Conservation (phyloP, 208 protist species). For the Leishmania guyanensis region DNA sequence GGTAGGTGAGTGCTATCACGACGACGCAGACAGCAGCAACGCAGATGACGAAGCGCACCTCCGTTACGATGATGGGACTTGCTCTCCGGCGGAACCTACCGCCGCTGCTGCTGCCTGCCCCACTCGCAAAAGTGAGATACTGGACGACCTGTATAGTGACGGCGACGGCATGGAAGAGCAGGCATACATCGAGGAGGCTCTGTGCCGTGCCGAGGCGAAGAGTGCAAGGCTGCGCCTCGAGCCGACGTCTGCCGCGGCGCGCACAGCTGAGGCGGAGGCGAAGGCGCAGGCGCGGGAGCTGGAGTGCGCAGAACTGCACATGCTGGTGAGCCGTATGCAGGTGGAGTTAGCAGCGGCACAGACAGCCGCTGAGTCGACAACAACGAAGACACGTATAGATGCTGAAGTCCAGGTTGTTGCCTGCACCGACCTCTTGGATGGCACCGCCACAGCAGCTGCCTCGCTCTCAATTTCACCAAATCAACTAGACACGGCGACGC, state of each 20-base stretch:
- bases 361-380: background rate
- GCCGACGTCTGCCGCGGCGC: slow-evolving; percentile 9
- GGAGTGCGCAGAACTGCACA: slow-evolving; percentile 53
- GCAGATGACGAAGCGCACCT: slow-evolving; percentile 20
- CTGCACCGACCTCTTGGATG: background rate
- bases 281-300: slow-evolving; percentile 18
- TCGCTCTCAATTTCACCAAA: background rate
- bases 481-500: background rate
- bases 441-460: background rate
- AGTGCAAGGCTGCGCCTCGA: slow-evolving; percentile 20
- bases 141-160: slow-evolving; percentile 1
- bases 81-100: background rate
- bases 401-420: background rate
- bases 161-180: background rate
- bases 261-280: slow-evolving; percentile 20
- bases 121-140: slow-evolving; percentile 9
- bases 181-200: slow-evolving; percentile 14
- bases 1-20: background rate
- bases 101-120: background rate
- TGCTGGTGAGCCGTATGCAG: slow-evolving; percentile 41
- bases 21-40: background rate
- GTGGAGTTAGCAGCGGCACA: slow-evolving; percentile 17
- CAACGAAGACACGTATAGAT: background rate
- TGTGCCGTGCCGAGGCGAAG: slow-evolving; percentile 12
- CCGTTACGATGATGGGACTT: background rate